phyloP scores from a whole-genome alignment of 1,284 basidiomycete species.

The Polyporus tsugae region DNA sequence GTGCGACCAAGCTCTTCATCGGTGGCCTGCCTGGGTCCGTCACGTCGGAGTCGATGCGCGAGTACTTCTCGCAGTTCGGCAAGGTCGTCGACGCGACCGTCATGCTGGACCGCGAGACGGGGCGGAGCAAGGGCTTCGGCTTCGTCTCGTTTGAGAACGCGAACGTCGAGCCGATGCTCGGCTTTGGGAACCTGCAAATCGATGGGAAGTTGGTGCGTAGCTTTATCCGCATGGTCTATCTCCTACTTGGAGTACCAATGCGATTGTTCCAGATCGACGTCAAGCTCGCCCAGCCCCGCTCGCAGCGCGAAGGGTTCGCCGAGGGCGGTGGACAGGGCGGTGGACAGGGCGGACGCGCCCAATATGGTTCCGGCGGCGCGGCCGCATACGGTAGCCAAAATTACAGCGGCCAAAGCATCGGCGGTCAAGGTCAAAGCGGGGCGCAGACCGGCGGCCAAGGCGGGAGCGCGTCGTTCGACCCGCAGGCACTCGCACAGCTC shows the following conservation, averaged over 20 bases:
- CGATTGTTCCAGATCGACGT: slow-evolving; percentile 81
- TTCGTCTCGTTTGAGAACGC: slow-evolving; percentile 96
- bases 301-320: slow-evolving; percentile 69
- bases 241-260: slow-evolving; percentile 12
- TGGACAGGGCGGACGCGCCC: slow-evolving; percentile 32
- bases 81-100: slow-evolving; percentile 97
- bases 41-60: slow-evolving; percentile 92
- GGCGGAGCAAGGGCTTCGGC: slow-evolving; percentile 96
- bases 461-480: slow-evolving; percentile 75
- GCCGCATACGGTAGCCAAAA: slow-evolving; percentile 45
- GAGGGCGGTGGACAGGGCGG: slow-evolving; percentile 40
- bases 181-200: slow-evolving; percentile 86
- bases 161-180: slow-evolving; percentile 85
- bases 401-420: slow-evolving; percentile 33
- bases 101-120: slow-evolving; percentile 98
- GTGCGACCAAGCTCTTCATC: slow-evolving; percentile 94
- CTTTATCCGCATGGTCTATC: not conserved
- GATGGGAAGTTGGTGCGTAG: slow-evolving; percentile 87
- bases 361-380: slow-evolving; percentile 41
- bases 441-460: slow-evolving; percentile 27
- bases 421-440: slow-evolving; percentile 22
- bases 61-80: slow-evolving; percentile 92
- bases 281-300: slow-evolving; percentile 90
- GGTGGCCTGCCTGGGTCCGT: slow-evolving; percentile 93
- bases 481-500: slow-evolving; percentile 80